These are phyloP conservation scores for Paraleonurus japonicus DNA, from an alignment of 257 asterid species.

Conservation along the genomic window DNA sequence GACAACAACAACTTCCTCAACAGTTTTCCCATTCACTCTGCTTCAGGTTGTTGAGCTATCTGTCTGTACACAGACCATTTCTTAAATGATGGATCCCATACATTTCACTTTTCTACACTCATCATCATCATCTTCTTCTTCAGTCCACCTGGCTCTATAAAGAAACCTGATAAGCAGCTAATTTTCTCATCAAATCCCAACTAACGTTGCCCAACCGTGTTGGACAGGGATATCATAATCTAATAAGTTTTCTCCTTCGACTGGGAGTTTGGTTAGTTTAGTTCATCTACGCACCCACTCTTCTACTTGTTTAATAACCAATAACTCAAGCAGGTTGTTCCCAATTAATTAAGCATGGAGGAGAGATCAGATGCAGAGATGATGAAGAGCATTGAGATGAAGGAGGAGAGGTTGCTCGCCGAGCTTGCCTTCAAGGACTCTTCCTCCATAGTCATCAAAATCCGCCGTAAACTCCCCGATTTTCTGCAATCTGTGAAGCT, in stretches of 20 bases:
- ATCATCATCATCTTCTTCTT: too few relatives aligned
- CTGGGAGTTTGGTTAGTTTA: neutral
- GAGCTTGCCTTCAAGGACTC: conserved; percentile 53
- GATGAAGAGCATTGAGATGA: conserved; percentile 39
- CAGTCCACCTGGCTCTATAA: neutral
- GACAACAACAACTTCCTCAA: neutral
- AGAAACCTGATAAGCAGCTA: neutral
- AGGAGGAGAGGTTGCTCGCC: conserved; percentile 44
- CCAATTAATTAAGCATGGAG: neutral
- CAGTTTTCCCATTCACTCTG: conserved; percentile 9
- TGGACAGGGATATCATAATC: neutral
- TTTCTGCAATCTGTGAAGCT: conserved; percentile 57
- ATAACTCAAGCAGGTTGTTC: too few relatives aligned
- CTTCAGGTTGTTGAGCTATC: conserved; percentile 39
- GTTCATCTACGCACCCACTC: neutral
- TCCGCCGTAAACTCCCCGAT: conserved; percentile 45
- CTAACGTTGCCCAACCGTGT: neutral
- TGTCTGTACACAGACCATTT: conserved; percentile 1
- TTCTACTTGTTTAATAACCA: neutral
- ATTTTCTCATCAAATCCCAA: conserved; percentile 22
- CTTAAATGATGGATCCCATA: too few relatives aligned
- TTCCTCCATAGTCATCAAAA: conserved; percentile 43
- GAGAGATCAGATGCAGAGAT: neutral
- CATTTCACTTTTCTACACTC: too few relatives aligned
- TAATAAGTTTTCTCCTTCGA: neutral